Base-by-base conservation (phyloP, 2,329 filamentous ascomycete genomes). In the Cordyceps farinosa region DNA sequence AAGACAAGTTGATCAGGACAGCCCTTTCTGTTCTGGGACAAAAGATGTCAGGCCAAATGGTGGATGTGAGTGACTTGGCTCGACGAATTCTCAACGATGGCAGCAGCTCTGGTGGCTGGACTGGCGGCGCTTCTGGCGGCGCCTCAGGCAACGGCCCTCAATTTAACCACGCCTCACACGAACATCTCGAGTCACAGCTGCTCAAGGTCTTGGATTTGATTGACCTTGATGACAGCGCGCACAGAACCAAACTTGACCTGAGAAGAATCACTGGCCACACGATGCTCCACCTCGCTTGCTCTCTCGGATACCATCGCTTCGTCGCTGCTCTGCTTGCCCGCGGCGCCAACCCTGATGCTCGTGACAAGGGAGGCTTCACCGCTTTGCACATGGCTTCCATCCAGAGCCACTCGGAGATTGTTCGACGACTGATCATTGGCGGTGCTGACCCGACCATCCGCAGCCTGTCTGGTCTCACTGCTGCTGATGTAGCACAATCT, bases 311-410 rank as follows among this genome's bases (percentile, higher is more conserved):
- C 68, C 84, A 88, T 66, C 85, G 90, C 53, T 89, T 96, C 66
- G 90, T 90, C 56, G 90, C 90, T 13, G 90, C 88, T 36, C 81
- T 96, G 32, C 79, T 96, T 27, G 89, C 88, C 10, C 84, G 90
- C 66, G 90, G 91, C n/a, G 91, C 90, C 27, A 89, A 90, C 70
- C 86, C 89, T 1, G 87, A 94, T 69, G 79, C 87, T 44, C 84
- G 87, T 62, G 92, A 96, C 72, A 89, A 87, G 66, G 89, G 89
- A 56, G 91, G 91, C 29, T 94, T 91, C 74, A 92, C 90, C 5
- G 87, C 92, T 15, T 83, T 96, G 78, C 91, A 96, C 74, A 84
- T 94, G 71, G 91, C 92, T 27, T 87, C 90, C 32, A 83, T 96
- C 70, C 88, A 90, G 73, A 86, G 88, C 66, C 88, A 92, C 70